Evolutionary conservation across 2,329 filamentous ascomycete species (phyloP).

Genomic region (Trichoderma oligosporum): DNA sequence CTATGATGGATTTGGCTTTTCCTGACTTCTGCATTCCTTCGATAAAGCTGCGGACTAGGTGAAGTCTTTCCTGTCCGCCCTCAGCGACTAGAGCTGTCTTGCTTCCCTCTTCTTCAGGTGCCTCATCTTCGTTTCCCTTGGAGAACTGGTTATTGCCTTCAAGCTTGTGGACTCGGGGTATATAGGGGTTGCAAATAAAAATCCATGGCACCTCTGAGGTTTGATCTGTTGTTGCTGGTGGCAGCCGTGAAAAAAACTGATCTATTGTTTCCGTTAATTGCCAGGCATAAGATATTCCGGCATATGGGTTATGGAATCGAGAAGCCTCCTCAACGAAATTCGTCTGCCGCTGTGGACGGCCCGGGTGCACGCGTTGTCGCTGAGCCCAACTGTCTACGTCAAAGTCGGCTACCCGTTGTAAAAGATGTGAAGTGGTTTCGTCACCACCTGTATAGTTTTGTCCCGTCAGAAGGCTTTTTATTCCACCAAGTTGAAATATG

Average conservation of each 20-base stretch:
- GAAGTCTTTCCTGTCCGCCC: conserved; percentile 50
- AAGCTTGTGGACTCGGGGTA: conserved; percentile 34
- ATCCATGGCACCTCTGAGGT: conserved; percentile 60
- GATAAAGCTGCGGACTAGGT: conserved; percentile 47
- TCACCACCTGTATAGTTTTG: conserved; percentile 54
- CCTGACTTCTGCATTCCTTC: conserved; percentile 41
- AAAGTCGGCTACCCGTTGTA: conserved; percentile 49
- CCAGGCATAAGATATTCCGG: conserved; percentile 53
- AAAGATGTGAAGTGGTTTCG: conserved; percentile 44
- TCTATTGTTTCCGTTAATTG: conserved; percentile 61
- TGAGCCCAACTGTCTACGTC: conserved; percentile 45
- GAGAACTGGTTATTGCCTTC: conserved; percentile 36
- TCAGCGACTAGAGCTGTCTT: conserved; percentile 48
- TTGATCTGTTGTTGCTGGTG: conserved; percentile 58
- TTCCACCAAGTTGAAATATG: not conserved
- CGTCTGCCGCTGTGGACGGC: conserved; percentile 26
- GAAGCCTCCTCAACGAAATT: conserved; percentile 24
- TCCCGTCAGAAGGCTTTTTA: not conserved
- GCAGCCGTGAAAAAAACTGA: conserved; percentile 64
- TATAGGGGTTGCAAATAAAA: conserved; percentile 64
- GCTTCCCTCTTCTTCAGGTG: conserved; percentile 43
- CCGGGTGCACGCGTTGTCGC: conserved; percentile 28
- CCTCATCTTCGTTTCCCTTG: conserved; percentile 48
- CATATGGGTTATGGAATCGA: conserved; percentile 56
- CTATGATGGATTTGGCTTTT: conserved; percentile 36